Evolutionary conservation across 2,329 filamentous ascomycete species (phyloP).

Genomic region (Trichoderma cornu-damae): DNA sequence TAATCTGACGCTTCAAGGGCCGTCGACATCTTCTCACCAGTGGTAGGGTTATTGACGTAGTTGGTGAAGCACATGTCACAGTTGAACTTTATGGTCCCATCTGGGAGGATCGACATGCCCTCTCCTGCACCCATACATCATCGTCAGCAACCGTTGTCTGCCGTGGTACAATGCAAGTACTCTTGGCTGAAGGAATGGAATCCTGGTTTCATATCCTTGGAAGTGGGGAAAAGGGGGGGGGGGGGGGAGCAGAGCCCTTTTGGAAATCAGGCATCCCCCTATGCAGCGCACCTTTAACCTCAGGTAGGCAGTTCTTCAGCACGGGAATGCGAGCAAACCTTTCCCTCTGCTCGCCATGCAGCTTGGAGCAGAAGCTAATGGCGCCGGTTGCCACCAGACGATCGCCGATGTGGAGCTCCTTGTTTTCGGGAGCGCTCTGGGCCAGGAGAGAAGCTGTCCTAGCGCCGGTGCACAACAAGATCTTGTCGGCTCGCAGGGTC

Average conservation of each 20-base stretch:
- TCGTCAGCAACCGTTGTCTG: conserved; percentile 11
- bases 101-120: conserved; percentile 41
- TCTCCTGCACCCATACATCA: conserved; percentile 29
- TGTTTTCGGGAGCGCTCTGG: conserved; percentile 44
- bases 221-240: not conserved
- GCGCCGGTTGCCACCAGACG: conserved; percentile 54
- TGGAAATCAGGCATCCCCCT: not conserved
- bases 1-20: conserved; percentile 43
- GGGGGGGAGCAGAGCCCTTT: not conserved
- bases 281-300: conserved; percentile 38
- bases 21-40: conserved; percentile 48
- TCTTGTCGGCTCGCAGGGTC: conserved; percentile 45
- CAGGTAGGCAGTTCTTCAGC: conserved; percentile 41
- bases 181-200: not conserved
- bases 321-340: conserved; percentile 49
- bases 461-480: conserved; percentile 52
- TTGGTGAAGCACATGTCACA: conserved; percentile 56
- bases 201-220: not conserved
- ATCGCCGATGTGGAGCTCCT: conserved; percentile 48
- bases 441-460: conserved; percentile 52
- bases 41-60: conserved; percentile 40
- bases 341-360: conserved; percentile 41
- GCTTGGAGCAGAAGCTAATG: conserved; percentile 38
- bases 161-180: not conserved
- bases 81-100: conserved; percentile 56